These are phyloP conservation scores for Pascua guehoae DNA, from an alignment of 1,284 basidiomycete species.

Conservation along the genomic window DNA sequence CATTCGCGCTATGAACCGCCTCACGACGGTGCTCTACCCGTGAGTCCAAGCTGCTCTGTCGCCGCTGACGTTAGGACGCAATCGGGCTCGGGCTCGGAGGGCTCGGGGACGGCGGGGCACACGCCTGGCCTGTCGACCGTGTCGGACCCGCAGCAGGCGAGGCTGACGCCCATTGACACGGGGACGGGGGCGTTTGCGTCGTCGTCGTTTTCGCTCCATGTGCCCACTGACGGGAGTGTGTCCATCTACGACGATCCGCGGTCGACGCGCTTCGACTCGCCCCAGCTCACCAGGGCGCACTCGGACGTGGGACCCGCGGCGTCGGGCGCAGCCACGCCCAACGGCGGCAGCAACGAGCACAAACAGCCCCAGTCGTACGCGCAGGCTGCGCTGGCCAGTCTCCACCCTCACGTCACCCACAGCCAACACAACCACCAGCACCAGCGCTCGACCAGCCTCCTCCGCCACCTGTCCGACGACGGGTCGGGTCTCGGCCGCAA, in stretches of 20 bases:
- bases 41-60: conserved; percentile 5
- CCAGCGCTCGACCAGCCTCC: no score
- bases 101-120: conserved; percentile 2
- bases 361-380: no score
- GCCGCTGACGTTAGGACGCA: conserved; percentile 5
- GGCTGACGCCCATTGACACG: conserved; percentile 1
- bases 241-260: conserved; percentile 43
- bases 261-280: conserved; percentile 19
- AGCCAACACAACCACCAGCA: no score
- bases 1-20: conserved; percentile 23
- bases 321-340: neutral
- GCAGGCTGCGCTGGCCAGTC: no score
- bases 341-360: neutral
- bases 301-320: neutral
- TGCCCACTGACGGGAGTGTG: neutral
- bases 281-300: conserved; percentile 7
- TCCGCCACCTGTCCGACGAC: no score
- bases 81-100: conserved; percentile 15
- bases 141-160: neutral
- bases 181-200: conserved; percentile 1
- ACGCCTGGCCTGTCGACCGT: conserved; percentile 1
- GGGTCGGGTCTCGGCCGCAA: no score
- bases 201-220: no score
- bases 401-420: no score
- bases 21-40: conserved; percentile 29